Base-by-base conservation (phyloP, 768 basidiomycete genomes). In the Tulasnella sp. region DNA sequence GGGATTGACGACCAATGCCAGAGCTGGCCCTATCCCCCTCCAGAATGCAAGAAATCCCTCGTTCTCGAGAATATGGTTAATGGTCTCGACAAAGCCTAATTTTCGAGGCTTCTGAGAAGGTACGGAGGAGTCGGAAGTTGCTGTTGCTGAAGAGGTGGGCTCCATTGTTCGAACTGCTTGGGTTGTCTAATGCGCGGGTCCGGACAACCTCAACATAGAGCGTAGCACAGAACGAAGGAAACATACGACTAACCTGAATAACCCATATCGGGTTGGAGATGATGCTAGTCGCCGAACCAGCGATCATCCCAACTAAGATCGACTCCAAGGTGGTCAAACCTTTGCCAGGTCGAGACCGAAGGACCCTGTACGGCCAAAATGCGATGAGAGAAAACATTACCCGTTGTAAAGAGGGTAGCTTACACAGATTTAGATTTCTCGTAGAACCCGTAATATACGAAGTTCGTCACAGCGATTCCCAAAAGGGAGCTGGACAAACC, bases 231-330 rank as follows among this genome's bases (percentile, higher is more conserved):
- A 37, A 11, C 18, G 23, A 39, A 9, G 20, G 26, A 51, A 23
- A 61, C 1, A 29, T 32, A 32, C 70, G 44, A 44, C 44, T 3
- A 26, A 77, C 77, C 77, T 77, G 96, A 29, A 99, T 87, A 71
- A 98, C 95, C 98, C 98, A 99, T 79, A 99, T 92, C 3, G 97
- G 97, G 84, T 99, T 98, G 83, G 91, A 93, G 80, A 94, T 88
- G 80, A 97, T 84, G 4, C 95, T 93, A 3, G 97, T 98, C 15
- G 93, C 93, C 61, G 92, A 92, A 51, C 96, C 96, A 78, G 96
- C 96, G 78, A 98, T 90, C 51, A 97, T 84, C 0, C 94, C 93
- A 13, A 93, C 91, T 18, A 97, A 82, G 82, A 99, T 95, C 29
- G 95, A 94, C 85, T 99, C 96, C n/a, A 89, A 81, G 1, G 95